Evolutionary conservation across 2,329 filamentous ascomycete species (phyloP), one percentile per base, ranked within the genome.

Genomic region (Cadophora sp.): DNA sequence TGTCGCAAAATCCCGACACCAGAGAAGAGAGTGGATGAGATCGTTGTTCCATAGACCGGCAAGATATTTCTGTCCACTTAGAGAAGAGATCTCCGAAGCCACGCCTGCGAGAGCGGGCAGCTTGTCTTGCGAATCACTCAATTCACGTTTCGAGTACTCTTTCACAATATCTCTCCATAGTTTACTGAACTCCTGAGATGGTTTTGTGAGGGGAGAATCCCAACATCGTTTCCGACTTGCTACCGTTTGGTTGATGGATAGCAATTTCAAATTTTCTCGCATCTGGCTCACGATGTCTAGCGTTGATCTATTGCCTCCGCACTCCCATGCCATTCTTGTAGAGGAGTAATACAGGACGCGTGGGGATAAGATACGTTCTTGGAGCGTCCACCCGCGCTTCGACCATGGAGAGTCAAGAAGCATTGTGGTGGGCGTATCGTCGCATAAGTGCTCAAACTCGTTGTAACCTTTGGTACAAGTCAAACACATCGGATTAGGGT

Each of bases 331-430:
- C 2, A 63, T 59, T 22, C 53, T 33, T 16, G 18, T 58, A 1
- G 59, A 36, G 2, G 59, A 62, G 9, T 51, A 59, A 18, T 59
- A 63, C 13, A 62, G 43, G 11, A 66, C 33, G 2, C 65, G 50
- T 30, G 59, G 65, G 4, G 65, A 66, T 1, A 66, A 33, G 4
- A 66, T 41, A 24, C 59, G 41, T 27, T 66, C 65, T 27, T 66
- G 65, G 1, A 62, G n/a, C 7, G 39, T 63, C 65, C 65, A 66
- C 3, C 41, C 65, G 9, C 65, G 51, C 9, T 53, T 66, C 6
- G 59, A 66, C 51, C 50, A 63, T 14, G 41, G 36, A 1, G 65
- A 62, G n/a, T 66, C 65, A 33, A 66, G 65, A 11, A 66, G 59
- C 59, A 66, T 66, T n/a, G 59, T 66, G 14, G 65, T 62, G 6